phyloP scores from a whole-genome alignment of 768 basidiomycete genomes.

The Pulveroboletus sp. region DNA sequence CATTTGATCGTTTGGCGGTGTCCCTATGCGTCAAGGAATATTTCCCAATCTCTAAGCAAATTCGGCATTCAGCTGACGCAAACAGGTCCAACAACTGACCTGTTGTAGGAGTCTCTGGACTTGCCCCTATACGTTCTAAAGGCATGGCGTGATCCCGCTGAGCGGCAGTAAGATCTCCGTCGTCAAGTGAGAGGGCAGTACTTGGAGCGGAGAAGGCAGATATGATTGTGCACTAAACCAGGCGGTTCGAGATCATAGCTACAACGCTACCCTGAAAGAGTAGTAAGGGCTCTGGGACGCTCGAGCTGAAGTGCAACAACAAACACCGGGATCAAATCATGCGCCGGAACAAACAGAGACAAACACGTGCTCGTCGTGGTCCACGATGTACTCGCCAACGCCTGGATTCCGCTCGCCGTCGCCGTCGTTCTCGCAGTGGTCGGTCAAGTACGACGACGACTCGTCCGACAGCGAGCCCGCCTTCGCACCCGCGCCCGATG shows the following conservation, averaged over 20 bases:
- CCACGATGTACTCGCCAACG: slow-evolving; percentile 35
- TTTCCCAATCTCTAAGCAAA: neutral
- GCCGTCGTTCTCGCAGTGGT: slow-evolving; percentile 36
- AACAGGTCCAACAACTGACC: slow-evolving; percentile 5
- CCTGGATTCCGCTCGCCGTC: slow-evolving; percentile 40
- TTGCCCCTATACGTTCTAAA: slow-evolving; percentile 9
- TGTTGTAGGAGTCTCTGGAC: slow-evolving; percentile 9
- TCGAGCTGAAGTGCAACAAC: slow-evolving; percentile 2
- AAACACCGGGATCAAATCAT: too few relatives aligned
- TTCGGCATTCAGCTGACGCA: neutral
- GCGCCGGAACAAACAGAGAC: slow-evolving; percentile 11
- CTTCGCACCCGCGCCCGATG: slow-evolving; percentile 15
- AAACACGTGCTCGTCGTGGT: slow-evolving; percentile 15
- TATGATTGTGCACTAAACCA: slow-evolving; percentile 7
- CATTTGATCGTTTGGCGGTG: neutral
- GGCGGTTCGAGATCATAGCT: neutral
- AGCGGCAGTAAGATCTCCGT: slow-evolving; percentile 12
- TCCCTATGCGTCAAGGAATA: neutral
- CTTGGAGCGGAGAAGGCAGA: slow-evolving; percentile 2
- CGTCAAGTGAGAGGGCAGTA: slow-evolving; percentile 9
- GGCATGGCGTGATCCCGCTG: slow-evolving; percentile 9
- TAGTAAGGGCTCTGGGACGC: too few relatives aligned
- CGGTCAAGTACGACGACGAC: slow-evolving; percentile 23
- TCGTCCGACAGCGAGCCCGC: slow-evolving; percentile 27
- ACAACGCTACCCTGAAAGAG: slow-evolving; percentile 4